Base-by-base conservation (phyloP, 1,284 basidiomycete species). In the Cryptococcus sp. region DNA sequence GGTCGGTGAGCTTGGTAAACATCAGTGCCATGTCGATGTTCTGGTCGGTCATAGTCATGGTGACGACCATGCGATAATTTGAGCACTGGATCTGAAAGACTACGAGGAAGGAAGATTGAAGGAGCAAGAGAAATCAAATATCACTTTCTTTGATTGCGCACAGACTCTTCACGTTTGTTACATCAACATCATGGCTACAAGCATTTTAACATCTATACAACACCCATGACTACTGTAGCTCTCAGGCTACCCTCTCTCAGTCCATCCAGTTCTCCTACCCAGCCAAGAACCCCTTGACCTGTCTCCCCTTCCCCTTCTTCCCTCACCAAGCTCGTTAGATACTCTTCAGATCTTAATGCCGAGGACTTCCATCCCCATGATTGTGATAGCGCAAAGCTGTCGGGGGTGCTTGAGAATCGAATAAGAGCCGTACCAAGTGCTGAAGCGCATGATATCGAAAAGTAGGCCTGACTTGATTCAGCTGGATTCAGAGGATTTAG, bases 361-460 rank as follows among this genome's bases (percentile, higher is more conserved):
- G 70, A 73, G 0, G 70, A 73, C 57, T 80, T 80, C 79, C 79
- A 81, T n/a, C 80, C 80, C 79, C 79, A 80, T 10, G 70, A 75
- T 66, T 81, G 79, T 11, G 71, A 76, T 38, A 92, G 81, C 30
- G 85, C 82, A 69, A 97, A 96, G 48, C 83, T 81, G 71, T 96
- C 92, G 2, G 92, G 93, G 0, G 86, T 84, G 58, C 88, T 91
- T 15, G 70, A 68, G 62, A 96, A 96, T 47, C 86, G 82, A 46
- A 90, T 92, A 65, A 92, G 80, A 30, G 86, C 86, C 3, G 86
- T 85, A 5, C 93, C 91, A 5, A 88, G 85, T 10, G 87, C 85
- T 53, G 84, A 88, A 0, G 88, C 84, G 67, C 91, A 94, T 57
- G 84, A 84, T 59, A 96, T 86, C 46, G 83, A 83, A 68, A 97